Evolutionary conservation across 805 yeast species (phyloP).

Genomic region (Metschnikowia aberdeeniae): DNA sequence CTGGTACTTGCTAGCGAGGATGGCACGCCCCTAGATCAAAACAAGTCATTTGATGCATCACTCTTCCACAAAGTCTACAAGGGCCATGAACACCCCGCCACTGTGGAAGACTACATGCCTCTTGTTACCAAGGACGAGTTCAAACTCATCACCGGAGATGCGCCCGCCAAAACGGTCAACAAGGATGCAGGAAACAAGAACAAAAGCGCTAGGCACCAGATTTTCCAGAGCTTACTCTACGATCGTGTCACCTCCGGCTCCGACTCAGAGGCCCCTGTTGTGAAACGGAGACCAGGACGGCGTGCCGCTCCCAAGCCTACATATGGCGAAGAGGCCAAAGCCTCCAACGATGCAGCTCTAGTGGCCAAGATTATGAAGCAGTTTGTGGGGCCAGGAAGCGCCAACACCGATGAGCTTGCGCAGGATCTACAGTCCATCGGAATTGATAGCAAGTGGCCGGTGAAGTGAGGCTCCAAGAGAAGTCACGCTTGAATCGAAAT

Average conservation of each 20-base stretch:
- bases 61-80: slow-evolving; percentile 10
- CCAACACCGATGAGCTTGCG: slow-evolving; percentile 29
- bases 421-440: slow-evolving; percentile 37
- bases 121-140: slow-evolving; percentile 35
- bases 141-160: slow-evolving; percentile 37
- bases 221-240: slow-evolving; percentile 38
- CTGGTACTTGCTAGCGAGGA: slow-evolving; percentile 14
- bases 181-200: slow-evolving; percentile 17
- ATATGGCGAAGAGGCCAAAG: slow-evolving; percentile 16
- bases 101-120: slow-evolving; percentile 42
- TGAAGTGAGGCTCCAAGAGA: neutral
- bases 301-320: slow-evolving; percentile 24
- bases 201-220: slow-evolving; percentile 32
- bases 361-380: slow-evolving; percentile 43
- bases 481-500: too few species aligned
- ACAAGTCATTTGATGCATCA: slow-evolving; percentile 9
- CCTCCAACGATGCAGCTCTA: slow-evolving; percentile 33
- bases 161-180: slow-evolving; percentile 24
- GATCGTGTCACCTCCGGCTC: slow-evolving; percentile 39
- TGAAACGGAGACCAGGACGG: slow-evolving; percentile 37
- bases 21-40: slow-evolving; percentile 6
- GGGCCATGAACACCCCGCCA: slow-evolving; percentile 12
- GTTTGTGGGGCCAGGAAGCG: slow-evolving; percentile 37
- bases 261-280: slow-evolving; percentile 22
- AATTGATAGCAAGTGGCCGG: slow-evolving; percentile 34